Conservation (phyloP, 257 asterid genomes). For the Solanum lycopersicoides region DNA sequence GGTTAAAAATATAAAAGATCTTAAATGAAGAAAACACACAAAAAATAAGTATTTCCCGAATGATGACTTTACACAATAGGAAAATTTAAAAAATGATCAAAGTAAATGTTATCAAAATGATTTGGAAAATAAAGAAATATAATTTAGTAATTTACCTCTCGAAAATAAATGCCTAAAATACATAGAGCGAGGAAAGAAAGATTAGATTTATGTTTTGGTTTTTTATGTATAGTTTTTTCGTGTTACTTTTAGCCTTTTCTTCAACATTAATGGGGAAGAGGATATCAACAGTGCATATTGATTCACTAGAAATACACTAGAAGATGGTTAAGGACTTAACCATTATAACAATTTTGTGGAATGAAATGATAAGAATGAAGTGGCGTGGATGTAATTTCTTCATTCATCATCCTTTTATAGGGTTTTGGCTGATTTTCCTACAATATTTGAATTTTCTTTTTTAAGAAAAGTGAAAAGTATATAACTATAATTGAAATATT, state of each 20-base stretch:
- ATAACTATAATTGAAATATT: too few relatives aligned
- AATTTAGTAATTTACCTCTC: conserved; percentile 9
- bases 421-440: too few relatives aligned
- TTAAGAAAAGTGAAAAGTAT: too few relatives aligned
- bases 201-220: neutral
- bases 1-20: conserved; percentile 13
- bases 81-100: conserved; percentile 18
- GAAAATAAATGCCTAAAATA: neutral
- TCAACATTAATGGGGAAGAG: too few relatives aligned
- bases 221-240: neutral
- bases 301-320: neutral
- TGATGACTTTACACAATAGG: conserved; percentile 11
- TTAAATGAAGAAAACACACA: conserved; percentile 14
- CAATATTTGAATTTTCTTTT: too few relatives aligned
- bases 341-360: neutral
- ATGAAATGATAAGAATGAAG: neutral
- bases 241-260: neutral
- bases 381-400: neutral
- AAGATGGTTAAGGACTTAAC: neutral
- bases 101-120: conserved; percentile 9
- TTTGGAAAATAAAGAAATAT: neutral
- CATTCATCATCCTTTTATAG: too few relatives aligned
- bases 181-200: neutral
- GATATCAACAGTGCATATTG: neutral
- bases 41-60: conserved; percentile 16